Conservation (phyloP, 306 rosid species). For the Trichosanthes truncata region DNA sequence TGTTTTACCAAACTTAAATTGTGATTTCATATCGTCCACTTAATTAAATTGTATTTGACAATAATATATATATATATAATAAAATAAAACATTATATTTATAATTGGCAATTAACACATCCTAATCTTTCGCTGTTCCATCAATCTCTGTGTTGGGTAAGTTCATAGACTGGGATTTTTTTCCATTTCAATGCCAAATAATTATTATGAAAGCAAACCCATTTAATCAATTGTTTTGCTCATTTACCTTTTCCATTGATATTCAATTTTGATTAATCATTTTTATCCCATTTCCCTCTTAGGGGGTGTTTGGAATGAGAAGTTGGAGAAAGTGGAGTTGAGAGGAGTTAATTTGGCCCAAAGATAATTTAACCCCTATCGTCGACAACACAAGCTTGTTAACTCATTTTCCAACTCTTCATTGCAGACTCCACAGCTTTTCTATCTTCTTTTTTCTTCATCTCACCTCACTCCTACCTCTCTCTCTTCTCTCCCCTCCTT, state of each 20-base stretch:
- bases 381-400: no score
- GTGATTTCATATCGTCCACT: not conserved
- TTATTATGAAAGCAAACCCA: conserved; percentile 1
- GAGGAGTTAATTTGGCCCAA: no score
- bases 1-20: conserved; percentile 1
- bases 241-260: not conserved
- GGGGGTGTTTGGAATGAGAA: no score
- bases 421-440: no score
- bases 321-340: no score
- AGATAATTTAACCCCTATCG: no score
- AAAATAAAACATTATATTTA: no score
- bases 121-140: not conserved
- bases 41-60: not conserved
- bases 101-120: conserved; percentile 1
- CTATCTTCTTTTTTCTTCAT: no score
- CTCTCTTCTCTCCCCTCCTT: no score
- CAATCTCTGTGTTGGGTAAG: conserved; percentile 3
- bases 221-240: not conserved
- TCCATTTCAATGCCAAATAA: not conserved
- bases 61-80: not conserved
- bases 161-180: not conserved
- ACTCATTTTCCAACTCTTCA: no score
- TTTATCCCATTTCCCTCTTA: not conserved
- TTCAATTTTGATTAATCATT: not conserved
- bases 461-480: no score